Evolutionary conservation across 1,284 basidiomycete species (phyloP), one percentile per base, ranked within the genome.

Genomic region (Ustilago loliicola): DNA sequence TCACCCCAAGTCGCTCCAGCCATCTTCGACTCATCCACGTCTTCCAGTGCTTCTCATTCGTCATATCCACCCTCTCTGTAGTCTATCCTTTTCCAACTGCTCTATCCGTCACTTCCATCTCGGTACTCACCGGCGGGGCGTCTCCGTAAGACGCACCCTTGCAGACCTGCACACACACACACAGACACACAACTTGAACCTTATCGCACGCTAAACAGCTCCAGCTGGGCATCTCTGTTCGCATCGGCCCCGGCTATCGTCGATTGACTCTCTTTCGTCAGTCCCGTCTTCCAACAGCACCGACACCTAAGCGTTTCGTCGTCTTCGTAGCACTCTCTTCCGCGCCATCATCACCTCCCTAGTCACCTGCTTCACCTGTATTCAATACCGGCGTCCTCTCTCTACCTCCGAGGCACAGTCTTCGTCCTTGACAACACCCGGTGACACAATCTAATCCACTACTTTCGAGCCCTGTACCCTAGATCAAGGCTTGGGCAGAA

Each of bases 1-100:
- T 21, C 42, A 45, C 17, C 36, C 21, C 38, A 66, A 59, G 64
- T 72, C 70, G 70, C 70, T 66, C 64, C 29, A 72, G 69, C 65
- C 61, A 52, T 66, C 42, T n/a, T 32, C 27, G 30, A 50, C 47
- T 50, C 57, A 65, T 32, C 58, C 36, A 36, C 25, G 47, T 38
- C 36, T 38, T 38, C 63, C 50, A 54, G 62, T 53, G 27, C 53
- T 23, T 21, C 23, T 27, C 19, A 72, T 67, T 72, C 71, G 71
- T 68, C 71, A 73, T 73, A 58, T 65, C 42, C 48, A 30, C 62
- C 55, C 11, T 17, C 48, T 58, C 66, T 68, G 56, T 62, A 51
- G 42, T 50, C 48, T 25, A 25, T 50, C 25, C 1, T 50, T 10
- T 50, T 50, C 29, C 48, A 27, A 29, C 25, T 9, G 23, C 25